A percentile compares a stretch with the other conserved stretches of the same genome.
phyloP scores from a whole-genome alignment of 2,329 filamentous ascomycete genomes.

The Tolypocladium tundrense region DNA sequence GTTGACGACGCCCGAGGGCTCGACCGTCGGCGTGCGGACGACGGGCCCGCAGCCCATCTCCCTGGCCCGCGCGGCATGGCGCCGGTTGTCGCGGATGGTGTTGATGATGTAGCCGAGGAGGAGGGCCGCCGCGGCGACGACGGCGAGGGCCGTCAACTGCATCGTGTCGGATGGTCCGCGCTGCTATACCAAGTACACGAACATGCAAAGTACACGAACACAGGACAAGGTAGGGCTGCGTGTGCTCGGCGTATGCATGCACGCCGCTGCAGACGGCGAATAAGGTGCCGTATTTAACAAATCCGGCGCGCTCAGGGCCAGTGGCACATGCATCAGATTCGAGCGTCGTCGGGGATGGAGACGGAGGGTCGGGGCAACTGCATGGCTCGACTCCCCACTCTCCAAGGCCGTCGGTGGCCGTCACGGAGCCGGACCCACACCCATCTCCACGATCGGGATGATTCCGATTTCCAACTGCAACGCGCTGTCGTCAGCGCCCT shows the following conservation, averaged over 20 bases:
- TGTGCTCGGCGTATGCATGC: background rate
- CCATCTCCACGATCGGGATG: background rate
- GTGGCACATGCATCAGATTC: background rate
- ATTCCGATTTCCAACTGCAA: background rate
- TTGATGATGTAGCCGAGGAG: constrained; percentile 5
- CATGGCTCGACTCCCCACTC: background rate
- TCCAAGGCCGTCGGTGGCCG: background rate
- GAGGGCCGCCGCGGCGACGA: constrained; percentile 1
- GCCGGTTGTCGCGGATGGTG: constrained; percentile 1
- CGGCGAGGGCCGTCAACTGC: background rate
- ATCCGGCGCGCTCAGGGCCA: background rate
- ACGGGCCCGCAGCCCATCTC: constrained; percentile 10
- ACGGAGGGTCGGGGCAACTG: background rate
- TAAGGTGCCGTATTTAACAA: background rate
- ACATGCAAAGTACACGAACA: too few relatives aligned
- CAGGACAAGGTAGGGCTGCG: too few relatives aligned
- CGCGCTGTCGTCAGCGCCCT: background rate
- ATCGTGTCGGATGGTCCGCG: background rate
- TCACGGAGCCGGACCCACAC: background rate
- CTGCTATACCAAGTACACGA: background rate
- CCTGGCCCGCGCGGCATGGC: constrained; percentile 5
- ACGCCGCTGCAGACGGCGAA: background rate
- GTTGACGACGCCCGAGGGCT: constrained; percentile 8
- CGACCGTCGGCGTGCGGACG: constrained; percentile 1
- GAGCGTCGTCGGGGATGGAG: background rate